phyloP scores from a whole-genome alignment of 2,329 filamentous ascomycete genomes.

The Diaporthe ampelina region DNA sequence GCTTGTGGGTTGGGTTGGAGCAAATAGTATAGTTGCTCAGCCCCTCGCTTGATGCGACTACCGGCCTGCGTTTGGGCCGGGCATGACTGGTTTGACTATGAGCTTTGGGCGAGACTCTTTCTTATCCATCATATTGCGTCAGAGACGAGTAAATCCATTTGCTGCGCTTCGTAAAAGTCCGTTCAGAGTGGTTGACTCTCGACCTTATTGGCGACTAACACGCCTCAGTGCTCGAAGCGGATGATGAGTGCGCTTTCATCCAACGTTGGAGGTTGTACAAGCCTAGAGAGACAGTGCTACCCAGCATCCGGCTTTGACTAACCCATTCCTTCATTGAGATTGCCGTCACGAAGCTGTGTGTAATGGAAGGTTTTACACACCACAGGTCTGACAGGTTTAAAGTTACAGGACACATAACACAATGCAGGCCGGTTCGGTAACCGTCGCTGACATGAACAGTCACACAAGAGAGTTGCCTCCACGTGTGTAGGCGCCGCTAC shows the following conservation, averaged over 20 bases:
- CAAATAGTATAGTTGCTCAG: constrained; percentile 25
- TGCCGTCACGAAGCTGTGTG: not conserved
- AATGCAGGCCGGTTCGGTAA: not conserved
- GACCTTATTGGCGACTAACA: not conserved
- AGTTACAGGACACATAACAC: not conserved
- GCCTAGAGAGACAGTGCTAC: not conserved
- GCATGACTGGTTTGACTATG: not conserved
- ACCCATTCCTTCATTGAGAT: not conserved
- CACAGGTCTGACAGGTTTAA: not conserved
- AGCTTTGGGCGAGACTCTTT: not conserved
- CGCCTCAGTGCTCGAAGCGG: constrained; percentile 9
- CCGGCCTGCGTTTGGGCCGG: constrained; percentile 11
- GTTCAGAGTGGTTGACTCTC: not conserved
- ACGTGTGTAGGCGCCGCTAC: not conserved
- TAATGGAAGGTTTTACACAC: not conserved
- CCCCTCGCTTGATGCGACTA: constrained; percentile 21
- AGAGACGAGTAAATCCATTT: constrained; percentile 20
- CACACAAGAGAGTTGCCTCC: not conserved
- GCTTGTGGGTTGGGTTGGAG: not conserved
- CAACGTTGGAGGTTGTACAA: constrained; percentile 5
- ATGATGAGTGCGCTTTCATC: not conserved
- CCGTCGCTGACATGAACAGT: not conserved
- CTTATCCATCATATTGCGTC: not conserved
- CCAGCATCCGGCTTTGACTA: not conserved
- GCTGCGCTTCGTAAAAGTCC: not conserved